Base-by-base conservation (phyloP, 352 stramenopile genomes). In the Elongisporangium anandrum region DNA sequence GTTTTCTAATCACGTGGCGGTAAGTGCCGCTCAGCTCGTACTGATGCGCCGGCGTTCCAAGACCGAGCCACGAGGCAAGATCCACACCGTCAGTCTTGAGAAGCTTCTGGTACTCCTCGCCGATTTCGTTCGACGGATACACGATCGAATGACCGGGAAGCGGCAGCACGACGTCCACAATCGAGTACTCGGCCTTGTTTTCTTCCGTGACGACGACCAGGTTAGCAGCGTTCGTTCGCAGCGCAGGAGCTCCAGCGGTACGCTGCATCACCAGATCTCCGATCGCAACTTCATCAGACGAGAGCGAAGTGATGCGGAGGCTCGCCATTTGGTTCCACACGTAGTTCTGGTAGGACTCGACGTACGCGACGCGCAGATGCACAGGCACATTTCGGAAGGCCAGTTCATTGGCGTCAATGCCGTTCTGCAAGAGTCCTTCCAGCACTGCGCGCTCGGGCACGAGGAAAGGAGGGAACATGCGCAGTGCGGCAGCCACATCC, bases 321-420 rank as follows among this genome's bases (percentile, higher is more conserved):
- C 90, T 98, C 41, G 92, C 94, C 62, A 96, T 96, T 65, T 92
- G 72, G 74, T 99, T 99, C 93, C 93, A 99, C 23, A 98, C 72
- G 54, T 97, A 97, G 60, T 89, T 87, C 70, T 99, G 95, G 63
- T 98, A 97, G 23, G 85, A 68, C 47, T 95, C 77, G 1, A 89
- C 71, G 65, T 88, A 93, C 26, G 77, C 73, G 13, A 72, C 57
- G 19, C 83, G 83, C n/a, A 92, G 66, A n/a, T 72, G 60, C 23
- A 73, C 68, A 5, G 83, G 77, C 21, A 95, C 77, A 50, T 71
- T 79, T 24, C 78, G 78, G 66, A 91, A 90, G 16, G 83, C 81
- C 8, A 89, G 55, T 56, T 92, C 81, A 45, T 90, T 71, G 5
- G 83, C 79, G 26, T 94, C 79, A 22, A 91, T 75, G 2, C 86